Percentiles rank a stretch among this genome's conserved stretches.
These are phyloP conservation scores for Stephania cephalantha DNA, from an alignment of 164 flowering plant species.

Conservation along the genomic window DNA sequence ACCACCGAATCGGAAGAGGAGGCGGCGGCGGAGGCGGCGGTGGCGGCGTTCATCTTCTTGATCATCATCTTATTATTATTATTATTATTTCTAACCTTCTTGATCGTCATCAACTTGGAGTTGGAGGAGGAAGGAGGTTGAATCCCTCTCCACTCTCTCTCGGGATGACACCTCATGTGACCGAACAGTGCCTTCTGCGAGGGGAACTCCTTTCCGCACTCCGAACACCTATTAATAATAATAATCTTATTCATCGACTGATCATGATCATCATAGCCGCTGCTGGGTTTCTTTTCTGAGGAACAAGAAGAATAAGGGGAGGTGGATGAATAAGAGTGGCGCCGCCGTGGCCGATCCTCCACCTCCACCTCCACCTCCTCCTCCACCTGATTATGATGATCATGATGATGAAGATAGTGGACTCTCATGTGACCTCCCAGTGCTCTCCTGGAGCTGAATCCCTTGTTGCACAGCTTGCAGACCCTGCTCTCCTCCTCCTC, in stretches of 20 bases:
- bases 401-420: constrained; percentile 11
- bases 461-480: constrained; percentile 29
- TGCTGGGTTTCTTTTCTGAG: neutral
- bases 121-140: constrained; percentile 28
- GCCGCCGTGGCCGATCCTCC: too few relatives aligned
- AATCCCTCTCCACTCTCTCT: constrained; percentile 54
- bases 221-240: constrained; percentile 16
- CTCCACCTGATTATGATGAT: too few relatives aligned
- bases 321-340: neutral
- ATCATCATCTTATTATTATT: too few relatives aligned
- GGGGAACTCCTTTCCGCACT: constrained; percentile 43
- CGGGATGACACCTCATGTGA: constrained; percentile 78
- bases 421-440: constrained; percentile 56
- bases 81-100: too few relatives aligned
- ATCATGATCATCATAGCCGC: too few relatives aligned
- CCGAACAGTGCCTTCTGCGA: constrained; percentile 58
- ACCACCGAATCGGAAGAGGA: neutral
- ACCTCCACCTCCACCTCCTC: neutral
- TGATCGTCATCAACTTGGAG: too few relatives aligned
- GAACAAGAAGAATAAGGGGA: neutral
- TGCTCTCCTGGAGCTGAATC: constrained; percentile 44
- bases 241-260: too few relatives aligned
- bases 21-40: constrained; percentile 18
- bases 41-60: constrained; percentile 3
- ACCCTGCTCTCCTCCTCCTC: neutral